Evolutionary conservation across 345 rosid genomes (phyloP), one percentile per base, ranked within the genome.

Genomic region (Noccaea bulbosa): DNA sequence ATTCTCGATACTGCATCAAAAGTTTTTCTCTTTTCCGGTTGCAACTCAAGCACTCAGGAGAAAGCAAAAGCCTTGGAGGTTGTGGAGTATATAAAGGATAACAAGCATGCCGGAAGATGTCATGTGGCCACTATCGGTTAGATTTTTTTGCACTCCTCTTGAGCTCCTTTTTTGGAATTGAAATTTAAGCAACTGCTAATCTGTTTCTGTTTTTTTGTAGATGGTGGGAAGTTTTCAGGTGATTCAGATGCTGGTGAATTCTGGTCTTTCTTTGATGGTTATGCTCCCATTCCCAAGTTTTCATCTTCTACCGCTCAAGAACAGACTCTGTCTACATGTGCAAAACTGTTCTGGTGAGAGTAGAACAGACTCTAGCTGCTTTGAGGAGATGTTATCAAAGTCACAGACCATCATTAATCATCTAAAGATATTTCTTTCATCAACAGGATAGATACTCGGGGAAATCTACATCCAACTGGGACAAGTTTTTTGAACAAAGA

Each of bases 191-290:
- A 27, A 20, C 48, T 53, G 22, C 70, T 41, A 64, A 76, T 49
- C 61, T 27, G 40, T 46, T 69, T 77, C 14, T 72, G 6, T 58
- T 79, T 20, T 63, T 14, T 51, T 71, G 67, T 84, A 90, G 98
- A 92, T 87, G 98, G 90, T 78, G 96, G 98, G 16, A 89, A 84
- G 79, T 80, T 92, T 69, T 88, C 84, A 46, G 94, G 90, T 40
- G 96, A 89, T 81, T 49, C 92, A 53, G 96, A 90, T 52, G 86
- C 83, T 30, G 98, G 98, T 53, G 98, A 92, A 58, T 90, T 88
- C 75, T 92, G 98, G 98, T 79, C 91, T 75, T 82, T 92, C 39
- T 92, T 92, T 84, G 96, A 95, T 73, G 93, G 98, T 72, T 92
- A 84, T 81, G 97, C 98, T 69, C 98, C 91, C 63, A 86, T 92